Percentiles rank a stretch among this genome's conserved stretches.
Evolutionary conservation across 345 rosid species (phyloP).

Genomic region (Noccaea bulbosa): DNA sequence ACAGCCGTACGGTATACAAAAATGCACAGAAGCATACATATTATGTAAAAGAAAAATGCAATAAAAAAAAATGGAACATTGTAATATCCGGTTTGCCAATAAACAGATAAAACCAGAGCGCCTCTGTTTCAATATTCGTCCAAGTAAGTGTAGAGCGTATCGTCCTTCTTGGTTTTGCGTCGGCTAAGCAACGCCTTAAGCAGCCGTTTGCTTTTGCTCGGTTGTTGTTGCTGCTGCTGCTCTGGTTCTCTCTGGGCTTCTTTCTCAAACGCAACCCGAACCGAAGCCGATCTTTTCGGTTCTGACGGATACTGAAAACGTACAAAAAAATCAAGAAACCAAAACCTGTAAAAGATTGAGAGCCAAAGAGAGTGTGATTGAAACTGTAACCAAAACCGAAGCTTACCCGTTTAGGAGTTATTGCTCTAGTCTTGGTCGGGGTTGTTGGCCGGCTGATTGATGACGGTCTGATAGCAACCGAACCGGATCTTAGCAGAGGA

Average conservation of each 20-base stretch:
- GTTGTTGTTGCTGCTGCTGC: conserved; percentile 49
- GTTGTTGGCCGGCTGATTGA: conserved; percentile 66
- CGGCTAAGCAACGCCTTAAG: conserved; percentile 90
- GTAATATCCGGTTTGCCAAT: conserved; percentile 15
- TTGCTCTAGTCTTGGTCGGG: conserved; percentile 64
- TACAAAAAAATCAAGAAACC: background rate
- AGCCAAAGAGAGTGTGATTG: background rate
- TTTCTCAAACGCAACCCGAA: conserved; percentile 64
- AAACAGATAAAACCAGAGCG: conserved; percentile 15
- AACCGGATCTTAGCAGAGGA: conserved; percentile 82
- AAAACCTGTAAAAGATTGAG: conserved; percentile 1
- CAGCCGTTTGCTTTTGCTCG: conserved; percentile 87
- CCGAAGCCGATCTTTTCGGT: conserved; percentile 80
- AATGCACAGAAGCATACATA: conserved; percentile 15
- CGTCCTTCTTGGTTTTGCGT: conserved; percentile 93
- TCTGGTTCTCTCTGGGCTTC: conserved; percentile 60
- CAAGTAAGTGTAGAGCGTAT: conserved; percentile 74
- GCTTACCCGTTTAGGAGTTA: conserved; percentile 74
- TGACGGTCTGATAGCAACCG: conserved; percentile 60
- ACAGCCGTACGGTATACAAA: background rate
- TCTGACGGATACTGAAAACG: conserved; percentile 76
- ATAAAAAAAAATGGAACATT: conserved; percentile 6
- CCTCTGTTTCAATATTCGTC: conserved; percentile 68
- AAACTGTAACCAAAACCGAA: background rate
- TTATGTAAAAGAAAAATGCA: conserved; percentile 20